Percentiles rank a stretch among this genome's conserved stretches.
Conservation (phyloP, 331 rosid species). For the Pyrus hybrid region DNA sequence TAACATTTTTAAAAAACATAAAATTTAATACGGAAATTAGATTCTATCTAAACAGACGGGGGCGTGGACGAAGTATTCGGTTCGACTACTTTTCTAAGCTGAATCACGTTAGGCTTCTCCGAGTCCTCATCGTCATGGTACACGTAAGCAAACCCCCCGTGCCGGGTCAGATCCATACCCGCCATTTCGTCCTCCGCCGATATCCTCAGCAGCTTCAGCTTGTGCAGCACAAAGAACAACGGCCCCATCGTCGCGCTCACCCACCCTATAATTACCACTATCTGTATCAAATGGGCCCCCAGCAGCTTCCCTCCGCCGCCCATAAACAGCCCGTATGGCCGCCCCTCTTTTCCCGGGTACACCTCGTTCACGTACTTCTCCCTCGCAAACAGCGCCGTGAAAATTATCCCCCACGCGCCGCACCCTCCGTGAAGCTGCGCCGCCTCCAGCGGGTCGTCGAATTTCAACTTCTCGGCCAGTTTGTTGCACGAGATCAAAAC, state of each 20-base stretch:
- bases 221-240: conserved; percentile 45
- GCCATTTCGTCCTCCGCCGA: conserved; percentile 70
- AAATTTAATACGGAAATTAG: too few species aligned
- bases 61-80: conserved; percentile 20
- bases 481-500: conserved; percentile 58
- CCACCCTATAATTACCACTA: conserved; percentile 65
- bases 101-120: conserved; percentile 7
- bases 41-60: not conserved
- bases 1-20: not conserved
- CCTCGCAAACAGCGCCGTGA: conserved; percentile 71
- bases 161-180: conserved; percentile 95
- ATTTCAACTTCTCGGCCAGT: conserved; percentile 48
- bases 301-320: conserved; percentile 67
- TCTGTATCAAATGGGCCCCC: conserved; percentile 71
- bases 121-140: conserved; percentile 44
- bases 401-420: conserved; percentile 89
- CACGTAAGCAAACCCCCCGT: conserved; percentile 81
- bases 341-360: conserved; percentile 24
- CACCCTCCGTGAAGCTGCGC: conserved; percentile 94
- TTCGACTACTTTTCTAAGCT: conserved; percentile 41
- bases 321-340: conserved; percentile 57
- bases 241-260: conserved; percentile 96
- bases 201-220: conserved; percentile 54
- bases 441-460: conserved; percentile 81
- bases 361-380: conserved; percentile 57